phyloP scores from a whole-genome alignment of 2,329 filamentous ascomycete species.

The Hirsutella thompsonii region DNA sequence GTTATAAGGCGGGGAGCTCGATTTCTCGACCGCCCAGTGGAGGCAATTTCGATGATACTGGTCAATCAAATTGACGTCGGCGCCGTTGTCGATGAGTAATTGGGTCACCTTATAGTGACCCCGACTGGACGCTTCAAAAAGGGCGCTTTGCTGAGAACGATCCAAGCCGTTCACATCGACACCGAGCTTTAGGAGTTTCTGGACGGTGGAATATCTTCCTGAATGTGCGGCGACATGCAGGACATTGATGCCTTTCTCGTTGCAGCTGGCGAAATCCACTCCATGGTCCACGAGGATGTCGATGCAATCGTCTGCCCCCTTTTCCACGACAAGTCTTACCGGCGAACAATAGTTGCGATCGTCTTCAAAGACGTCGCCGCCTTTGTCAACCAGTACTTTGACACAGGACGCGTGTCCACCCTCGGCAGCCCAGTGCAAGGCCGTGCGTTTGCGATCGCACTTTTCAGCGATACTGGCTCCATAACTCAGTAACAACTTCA shows the following conservation, averaged over 20 bases:
- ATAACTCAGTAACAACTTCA: slow-evolving; percentile 3
- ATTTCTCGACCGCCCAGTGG: background rate
- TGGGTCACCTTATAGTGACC: background rate
- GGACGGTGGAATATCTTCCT: background rate
- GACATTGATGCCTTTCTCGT: background rate
- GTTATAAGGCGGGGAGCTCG: background rate
- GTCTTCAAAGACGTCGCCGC: background rate
- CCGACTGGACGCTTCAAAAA: background rate
- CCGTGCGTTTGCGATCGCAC: background rate
- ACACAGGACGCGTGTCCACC: background rate
- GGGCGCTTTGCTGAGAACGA: background rate
- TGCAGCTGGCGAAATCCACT: background rate
- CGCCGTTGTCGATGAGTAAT: background rate
- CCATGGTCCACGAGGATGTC: background rate
- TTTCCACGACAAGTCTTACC: background rate
- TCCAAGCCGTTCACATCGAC: background rate
- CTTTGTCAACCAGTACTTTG: background rate
- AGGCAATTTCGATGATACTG: background rate
- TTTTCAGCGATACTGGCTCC: slow-evolving; percentile 1
- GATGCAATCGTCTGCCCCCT: background rate
- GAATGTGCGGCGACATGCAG: background rate
- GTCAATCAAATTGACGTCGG: background rate
- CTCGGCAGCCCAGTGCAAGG: background rate
- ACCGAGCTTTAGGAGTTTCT: background rate
- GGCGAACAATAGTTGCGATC: background rate